These are phyloP conservation scores for Carpinus fangiana DNA, from an alignment of 306 rosid species.

Conservation along the genomic window DNA sequence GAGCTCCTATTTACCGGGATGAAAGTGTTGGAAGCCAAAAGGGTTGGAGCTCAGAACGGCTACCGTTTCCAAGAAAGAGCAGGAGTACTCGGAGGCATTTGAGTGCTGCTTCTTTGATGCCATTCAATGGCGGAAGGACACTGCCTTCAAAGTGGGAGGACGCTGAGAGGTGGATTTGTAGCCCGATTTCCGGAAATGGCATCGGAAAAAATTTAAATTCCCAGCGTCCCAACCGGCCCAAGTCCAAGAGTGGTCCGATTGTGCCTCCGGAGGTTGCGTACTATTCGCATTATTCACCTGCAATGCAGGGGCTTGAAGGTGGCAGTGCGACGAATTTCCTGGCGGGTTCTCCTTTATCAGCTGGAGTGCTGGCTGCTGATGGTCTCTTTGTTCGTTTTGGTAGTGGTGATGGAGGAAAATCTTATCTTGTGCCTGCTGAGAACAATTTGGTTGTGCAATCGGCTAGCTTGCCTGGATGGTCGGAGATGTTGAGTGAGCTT, in stretches of 20 bases:
- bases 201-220: constrained; percentile 32
- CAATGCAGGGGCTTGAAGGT: constrained; percentile 41
- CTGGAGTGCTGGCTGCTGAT: constrained; percentile 74
- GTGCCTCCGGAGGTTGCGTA: constrained; percentile 46
- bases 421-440: constrained; percentile 20
- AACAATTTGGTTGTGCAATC: constrained; percentile 17
- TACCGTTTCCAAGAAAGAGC: constrained; percentile 39
- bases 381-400: constrained; percentile 49
- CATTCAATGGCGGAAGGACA: constrained; percentile 73
- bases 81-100: constrained; percentile 33
- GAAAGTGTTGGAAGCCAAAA: constrained; percentile 46
- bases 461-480: constrained; percentile 46
- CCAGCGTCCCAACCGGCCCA: constrained; percentile 56
- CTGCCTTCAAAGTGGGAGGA: constrained; percentile 95
- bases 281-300: constrained; percentile 53
- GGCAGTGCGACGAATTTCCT: constrained; percentile 42
- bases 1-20: constrained; percentile 44
- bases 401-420: constrained; percentile 34
- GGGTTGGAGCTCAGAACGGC: constrained; percentile 84
- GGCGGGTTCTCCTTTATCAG: constrained; percentile 62
- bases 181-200: constrained; percentile 58
- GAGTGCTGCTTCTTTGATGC: constrained; percentile 40
- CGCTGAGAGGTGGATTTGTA: constrained; percentile 96
- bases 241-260: constrained; percentile 92
- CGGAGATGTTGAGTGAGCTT: constrained; percentile 46